These are phyloP conservation scores for Aristolochia fimbriata DNA, from an alignment of 164 flowering plant species.

Conservation along the genomic window DNA sequence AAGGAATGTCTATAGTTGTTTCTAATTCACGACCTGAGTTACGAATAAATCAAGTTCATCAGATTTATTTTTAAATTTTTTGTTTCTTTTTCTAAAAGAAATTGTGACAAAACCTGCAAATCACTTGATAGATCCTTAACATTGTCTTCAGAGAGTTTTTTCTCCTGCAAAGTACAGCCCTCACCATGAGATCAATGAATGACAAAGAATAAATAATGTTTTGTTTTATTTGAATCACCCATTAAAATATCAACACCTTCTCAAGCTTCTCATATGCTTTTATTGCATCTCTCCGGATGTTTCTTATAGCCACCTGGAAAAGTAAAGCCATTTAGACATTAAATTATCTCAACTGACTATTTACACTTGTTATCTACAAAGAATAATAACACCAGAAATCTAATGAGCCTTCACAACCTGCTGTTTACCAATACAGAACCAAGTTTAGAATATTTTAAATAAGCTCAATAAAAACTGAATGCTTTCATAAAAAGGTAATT, in stretches of 20 bases:
- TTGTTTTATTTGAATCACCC: not conserved
- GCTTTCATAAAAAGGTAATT: too few relatives aligned
- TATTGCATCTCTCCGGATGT: slow-evolving; percentile 87
- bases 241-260: slow-evolving; percentile 47
- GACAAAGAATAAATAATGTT: not conserved
- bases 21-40: too few relatives aligned
- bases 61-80: too few relatives aligned
- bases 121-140: slow-evolving; percentile 85
- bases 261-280: slow-evolving; percentile 91
- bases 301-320: slow-evolving; percentile 78
- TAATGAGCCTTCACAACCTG: not conserved
- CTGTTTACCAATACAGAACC: too few relatives aligned
- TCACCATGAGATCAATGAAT: not conserved
- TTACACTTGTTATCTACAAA: not conserved
- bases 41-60: too few relatives aligned
- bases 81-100: too few relatives aligned
- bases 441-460: too few relatives aligned
- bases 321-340: slow-evolving; percentile 1
- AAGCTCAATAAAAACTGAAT: too few relatives aligned
- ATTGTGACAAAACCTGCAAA: slow-evolving; percentile 54
- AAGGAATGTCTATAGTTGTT: too few relatives aligned
- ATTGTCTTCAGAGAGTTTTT: slow-evolving; percentile 92
- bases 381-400: not conserved
- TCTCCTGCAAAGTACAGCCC: slow-evolving; percentile 46
- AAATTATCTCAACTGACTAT: not conserved